These are phyloP conservation scores for Lactarius psammicola DNA, from an alignment of 768 basidiomycete species.

Conservation along the genomic window DNA sequence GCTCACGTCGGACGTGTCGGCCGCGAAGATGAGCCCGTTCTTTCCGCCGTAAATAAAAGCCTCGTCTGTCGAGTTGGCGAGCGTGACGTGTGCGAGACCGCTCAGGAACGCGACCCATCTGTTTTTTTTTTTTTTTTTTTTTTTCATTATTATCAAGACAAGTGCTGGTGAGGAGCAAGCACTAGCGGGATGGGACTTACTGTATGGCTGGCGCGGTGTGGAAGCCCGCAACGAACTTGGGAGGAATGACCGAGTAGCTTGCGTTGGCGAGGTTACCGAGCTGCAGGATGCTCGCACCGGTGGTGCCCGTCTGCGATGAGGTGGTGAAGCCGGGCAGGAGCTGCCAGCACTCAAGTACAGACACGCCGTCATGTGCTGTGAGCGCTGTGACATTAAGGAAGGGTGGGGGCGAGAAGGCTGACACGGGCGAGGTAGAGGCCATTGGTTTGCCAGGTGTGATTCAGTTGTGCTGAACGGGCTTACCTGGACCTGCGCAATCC, in stretches of 20 bases:
- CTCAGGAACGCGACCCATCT: slow-evolving; percentile 32
- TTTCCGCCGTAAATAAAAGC: slow-evolving; percentile 29
- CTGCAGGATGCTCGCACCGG: slow-evolving; percentile 31
- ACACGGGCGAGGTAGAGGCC: neutral
- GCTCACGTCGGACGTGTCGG: slow-evolving; percentile 26
- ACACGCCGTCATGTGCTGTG: slow-evolving; percentile 15
- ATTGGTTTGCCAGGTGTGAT: neutral
- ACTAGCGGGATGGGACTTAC: slow-evolving; percentile 23
- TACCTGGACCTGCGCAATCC: neutral
- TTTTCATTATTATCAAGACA: too few species aligned
- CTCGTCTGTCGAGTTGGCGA: slow-evolving; percentile 26
- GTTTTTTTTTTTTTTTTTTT: neutral
- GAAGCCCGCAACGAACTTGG: slow-evolving; percentile 51
- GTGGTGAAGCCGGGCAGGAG: slow-evolving; percentile 30
- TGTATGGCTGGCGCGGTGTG: slow-evolving; percentile 51
- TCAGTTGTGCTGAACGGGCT: neutral
- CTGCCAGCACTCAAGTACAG: slow-evolving; percentile 34
- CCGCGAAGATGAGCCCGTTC: slow-evolving; percentile 31
- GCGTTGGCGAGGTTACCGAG: slow-evolving; percentile 32
- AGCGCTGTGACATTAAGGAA: slow-evolving; percentile 26
- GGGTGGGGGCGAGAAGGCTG: slow-evolving; percentile 9
- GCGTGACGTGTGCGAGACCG: slow-evolving; percentile 32
- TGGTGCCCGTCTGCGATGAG: slow-evolving; percentile 32
- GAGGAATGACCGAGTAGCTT: slow-evolving; percentile 36
- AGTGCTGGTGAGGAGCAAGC: neutral